A percentile compares a stretch with the other conserved stretches of the same genome.
Conservation (phyloP, 306 rosid species). For the Phaseolus lunatus region DNA sequence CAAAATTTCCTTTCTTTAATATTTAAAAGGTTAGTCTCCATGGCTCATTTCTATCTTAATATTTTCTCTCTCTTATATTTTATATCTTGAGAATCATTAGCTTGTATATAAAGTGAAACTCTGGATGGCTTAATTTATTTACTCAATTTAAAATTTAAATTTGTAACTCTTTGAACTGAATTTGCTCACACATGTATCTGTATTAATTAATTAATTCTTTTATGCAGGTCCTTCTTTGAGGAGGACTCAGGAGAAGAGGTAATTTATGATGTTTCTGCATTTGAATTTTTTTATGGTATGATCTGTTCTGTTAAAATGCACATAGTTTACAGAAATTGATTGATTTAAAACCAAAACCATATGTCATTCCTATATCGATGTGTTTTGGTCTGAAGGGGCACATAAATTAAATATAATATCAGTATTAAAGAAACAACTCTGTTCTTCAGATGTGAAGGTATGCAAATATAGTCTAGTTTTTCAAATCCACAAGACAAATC, state of each 20-base stretch:
- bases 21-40: neutral
- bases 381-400: too few species aligned
- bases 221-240: slow-evolving; percentile 25
- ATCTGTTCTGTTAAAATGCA: neutral
- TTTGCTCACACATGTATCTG: neutral
- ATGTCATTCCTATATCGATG: neutral
- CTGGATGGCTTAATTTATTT: neutral
- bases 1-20: too few species aligned
- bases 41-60: neutral
- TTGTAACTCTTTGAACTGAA: neutral
- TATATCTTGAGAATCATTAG: neutral
- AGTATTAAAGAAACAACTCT: too few species aligned
- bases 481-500: neutral
- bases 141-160: neutral
- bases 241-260: slow-evolving; percentile 17
- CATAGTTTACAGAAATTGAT: neutral
- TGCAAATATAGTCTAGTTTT: neutral
- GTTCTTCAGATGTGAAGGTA: too few species aligned
- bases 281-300: neutral
- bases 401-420: too few species aligned
- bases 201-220: neutral
- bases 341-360: slow-evolving; percentile 6
- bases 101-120: neutral
- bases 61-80: neutral
- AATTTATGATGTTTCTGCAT: neutral